phyloP scores from a whole-genome alignment of 768 basidiomycete genomes.

The Asterophora lycoperdoides region DNA sequence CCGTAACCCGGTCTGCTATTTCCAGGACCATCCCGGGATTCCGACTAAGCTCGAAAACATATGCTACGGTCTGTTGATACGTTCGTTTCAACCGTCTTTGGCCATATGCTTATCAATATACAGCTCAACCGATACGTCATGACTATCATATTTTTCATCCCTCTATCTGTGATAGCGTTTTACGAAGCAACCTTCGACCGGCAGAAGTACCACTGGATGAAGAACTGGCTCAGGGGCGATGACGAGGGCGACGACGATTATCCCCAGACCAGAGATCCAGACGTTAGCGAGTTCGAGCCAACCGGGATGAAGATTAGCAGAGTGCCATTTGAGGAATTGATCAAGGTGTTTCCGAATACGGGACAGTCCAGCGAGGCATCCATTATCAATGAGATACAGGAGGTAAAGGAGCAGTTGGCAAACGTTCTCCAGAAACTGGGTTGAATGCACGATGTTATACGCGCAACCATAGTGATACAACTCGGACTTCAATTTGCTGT shows the following conservation, averaged over 20 bases:
- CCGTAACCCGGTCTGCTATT: neutral
- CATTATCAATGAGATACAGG: slow-evolving; percentile 59
- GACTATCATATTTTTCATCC: slow-evolving; percentile 76
- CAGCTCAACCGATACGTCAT: slow-evolving; percentile 79
- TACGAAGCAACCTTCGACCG: slow-evolving; percentile 59
- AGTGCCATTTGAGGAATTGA: slow-evolving; percentile 63
- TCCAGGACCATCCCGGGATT: slow-evolving; percentile 40
- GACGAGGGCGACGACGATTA: slow-evolving; percentile 58
- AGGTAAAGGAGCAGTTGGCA: slow-evolving; percentile 47
- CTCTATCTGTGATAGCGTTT: slow-evolving; percentile 68
- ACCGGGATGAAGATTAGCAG: slow-evolving; percentile 63
- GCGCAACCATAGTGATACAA: neutral
- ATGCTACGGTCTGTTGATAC: slow-evolving; percentile 45
- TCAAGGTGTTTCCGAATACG: slow-evolving; percentile 71
- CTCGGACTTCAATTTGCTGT: neutral
- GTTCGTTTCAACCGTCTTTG: neutral
- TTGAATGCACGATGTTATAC: neutral
- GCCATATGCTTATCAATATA: slow-evolving; percentile 9
- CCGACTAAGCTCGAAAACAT: slow-evolving; percentile 45
- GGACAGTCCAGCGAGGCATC: slow-evolving; percentile 65
- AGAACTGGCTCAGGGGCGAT: slow-evolving; percentile 57
- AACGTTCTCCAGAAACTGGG: slow-evolving; percentile 35
- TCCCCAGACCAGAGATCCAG: slow-evolving; percentile 54
- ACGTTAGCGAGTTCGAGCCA: slow-evolving; percentile 50
- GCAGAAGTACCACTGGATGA: slow-evolving; percentile 56